These are phyloP conservation scores for Kluyveromyces starmeri DNA, from an alignment of 805 yeast species.

Conservation along the genomic window DNA sequence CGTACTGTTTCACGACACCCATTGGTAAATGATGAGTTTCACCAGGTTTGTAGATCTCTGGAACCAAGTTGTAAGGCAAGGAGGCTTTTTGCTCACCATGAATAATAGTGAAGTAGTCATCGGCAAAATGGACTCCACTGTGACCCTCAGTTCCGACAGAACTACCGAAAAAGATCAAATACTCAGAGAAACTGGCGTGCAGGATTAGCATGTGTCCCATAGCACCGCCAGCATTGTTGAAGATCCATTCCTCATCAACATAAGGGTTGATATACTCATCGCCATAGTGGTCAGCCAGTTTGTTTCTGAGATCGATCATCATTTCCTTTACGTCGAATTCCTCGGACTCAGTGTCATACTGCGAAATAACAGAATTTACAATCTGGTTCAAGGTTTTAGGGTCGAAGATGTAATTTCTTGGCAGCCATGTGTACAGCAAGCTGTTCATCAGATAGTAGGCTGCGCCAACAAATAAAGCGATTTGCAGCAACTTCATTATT, in stretches of 20 bases:
- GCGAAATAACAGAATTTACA: constrained; percentile 44
- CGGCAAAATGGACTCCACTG: constrained; percentile 92
- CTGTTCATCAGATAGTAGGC: constrained; percentile 19
- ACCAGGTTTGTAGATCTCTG: constrained; percentile 79
- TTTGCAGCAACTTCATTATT: constrained; percentile 17
- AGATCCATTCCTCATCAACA: constrained; percentile 81
- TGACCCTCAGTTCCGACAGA: constrained; percentile 96
- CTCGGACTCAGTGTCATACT: constrained; percentile 36
- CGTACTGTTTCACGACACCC: constrained; percentile 75
- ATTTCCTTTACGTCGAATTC: constrained; percentile 50
- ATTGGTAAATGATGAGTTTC: constrained; percentile 69
- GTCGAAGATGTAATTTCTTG: constrained; percentile 64
- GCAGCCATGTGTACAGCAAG: constrained; percentile 56
- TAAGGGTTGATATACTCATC: constrained; percentile 60
- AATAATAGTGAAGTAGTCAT: constrained; percentile 90
- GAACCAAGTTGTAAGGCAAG: constrained; percentile 47
- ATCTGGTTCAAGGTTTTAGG: constrained; percentile 48
- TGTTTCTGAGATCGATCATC: constrained; percentile 51
- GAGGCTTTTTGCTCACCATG: constrained; percentile 74
- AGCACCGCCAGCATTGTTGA: constrained; percentile 97
- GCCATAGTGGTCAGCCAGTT: constrained; percentile 59
- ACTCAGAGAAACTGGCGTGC: constrained; percentile 92
- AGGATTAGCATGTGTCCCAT: constrained; percentile 94
- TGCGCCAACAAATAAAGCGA: constrained; percentile 14
- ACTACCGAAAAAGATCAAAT: constrained; percentile 86